phyloP scores from a whole-genome alignment of 768 basidiomycete species.

The Trametes punicea region DNA sequence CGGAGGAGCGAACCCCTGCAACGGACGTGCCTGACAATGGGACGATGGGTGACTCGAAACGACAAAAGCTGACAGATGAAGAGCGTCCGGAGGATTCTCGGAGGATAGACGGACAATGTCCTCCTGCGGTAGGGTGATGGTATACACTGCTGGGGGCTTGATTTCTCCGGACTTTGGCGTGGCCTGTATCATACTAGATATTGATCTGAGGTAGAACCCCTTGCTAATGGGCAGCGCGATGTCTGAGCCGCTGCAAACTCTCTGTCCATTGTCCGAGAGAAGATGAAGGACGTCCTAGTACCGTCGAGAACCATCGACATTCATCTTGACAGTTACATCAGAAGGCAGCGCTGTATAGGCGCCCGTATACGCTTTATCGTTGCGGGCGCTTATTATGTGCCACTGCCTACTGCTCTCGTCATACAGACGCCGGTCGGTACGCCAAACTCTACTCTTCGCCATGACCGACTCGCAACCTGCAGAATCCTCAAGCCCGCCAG shows the following conservation, averaged over 20 bases:
- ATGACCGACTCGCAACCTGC: constrained; percentile 13
- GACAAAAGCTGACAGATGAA: constrained; percentile 7
- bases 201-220: too few relatives aligned
- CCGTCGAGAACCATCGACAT: constrained; percentile 8
- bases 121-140: background rate
- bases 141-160: too few relatives aligned
- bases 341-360: background rate
- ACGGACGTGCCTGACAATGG: background rate
- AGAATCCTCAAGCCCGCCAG: constrained; percentile 19
- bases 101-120: background rate
- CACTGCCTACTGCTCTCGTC: constrained; percentile 6
- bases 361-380: background rate
- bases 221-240: too few relatives aligned
- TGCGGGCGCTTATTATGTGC: background rate
- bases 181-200: too few relatives aligned
- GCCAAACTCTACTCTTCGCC: background rate
- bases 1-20: constrained; percentile 1
- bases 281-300: background rate
- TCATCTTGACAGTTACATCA: background rate
- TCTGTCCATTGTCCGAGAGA: too few relatives aligned
- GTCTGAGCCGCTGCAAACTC: too few relatives aligned
- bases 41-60: constrained; percentile 6
- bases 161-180: too few relatives aligned
- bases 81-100: background rate
- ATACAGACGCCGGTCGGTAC: background rate